Base-by-base conservation (phyloP, 2,329 filamentous ascomycete genomes). In the Colletotrichum graminicola region DNA sequence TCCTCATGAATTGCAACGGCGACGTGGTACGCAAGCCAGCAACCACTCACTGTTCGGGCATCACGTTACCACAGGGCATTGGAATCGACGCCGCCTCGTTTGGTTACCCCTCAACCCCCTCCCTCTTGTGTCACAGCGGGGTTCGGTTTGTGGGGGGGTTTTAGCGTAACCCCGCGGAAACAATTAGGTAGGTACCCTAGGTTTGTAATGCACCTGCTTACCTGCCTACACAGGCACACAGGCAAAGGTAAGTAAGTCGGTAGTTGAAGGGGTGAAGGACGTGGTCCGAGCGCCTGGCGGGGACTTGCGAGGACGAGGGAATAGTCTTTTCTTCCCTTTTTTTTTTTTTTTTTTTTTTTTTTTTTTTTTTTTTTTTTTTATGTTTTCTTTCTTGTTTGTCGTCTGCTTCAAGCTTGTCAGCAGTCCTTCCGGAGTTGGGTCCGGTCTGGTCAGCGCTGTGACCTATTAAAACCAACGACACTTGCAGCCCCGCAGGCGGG, bases 281-380 rank as follows among this genome's bases (percentile, higher is more conserved):
- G 12, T 8, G 63, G 51, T 36, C 57, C 59, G 32, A 71, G 56
- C 63, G 63, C 21, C 52, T 16, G 10, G 41, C 63, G 59, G 65
- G 68, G 45, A 68, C 68, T 71, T 71, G 51, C 8, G n/a, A 39
- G 12, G 41, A 16, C 21, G 21, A 21, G 5, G 26, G 12, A 29
- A 36, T 45, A 16, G 54, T 45, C 2, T 45, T 11, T n/a, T n/a
- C 21, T 45, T n/a, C 6, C 10, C 21, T 6, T 45, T 3, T 45
- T 12, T n/a, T 45, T 29, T 43, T 18, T 1, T 41, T 3, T 18
- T 14, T 3, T 14, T 3, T 14, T 39, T 39, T 1, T 39, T 14
- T 10, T n/a, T 45, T 11, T n/a, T n/a, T 8, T 45, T n/a, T 3
- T n/a, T 43, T 6, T 45, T 3, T 45, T 12, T n/a, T 45, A 2